Conservation (phyloP, 1,284 basidiomycete species). For the Xanthoconium separans region DNA sequence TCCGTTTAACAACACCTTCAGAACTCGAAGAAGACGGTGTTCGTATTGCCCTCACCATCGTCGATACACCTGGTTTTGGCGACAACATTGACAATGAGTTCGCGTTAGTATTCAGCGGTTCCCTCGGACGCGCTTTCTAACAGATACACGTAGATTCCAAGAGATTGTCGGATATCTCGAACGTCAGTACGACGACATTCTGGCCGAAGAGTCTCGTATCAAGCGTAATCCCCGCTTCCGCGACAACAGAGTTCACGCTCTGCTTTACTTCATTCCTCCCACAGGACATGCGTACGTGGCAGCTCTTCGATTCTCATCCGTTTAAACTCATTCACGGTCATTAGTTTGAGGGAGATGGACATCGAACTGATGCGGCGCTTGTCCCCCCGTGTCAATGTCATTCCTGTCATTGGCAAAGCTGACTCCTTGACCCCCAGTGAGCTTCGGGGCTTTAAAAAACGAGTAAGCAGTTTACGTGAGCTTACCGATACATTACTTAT, state of each 20-base stretch:
- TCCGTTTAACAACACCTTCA: slow-evolving; percentile 30
- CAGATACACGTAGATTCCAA: slow-evolving; percentile 65
- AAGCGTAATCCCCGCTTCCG: slow-evolving; percentile 99
- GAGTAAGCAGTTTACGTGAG: slow-evolving; percentile 52
- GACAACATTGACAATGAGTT: slow-evolving; percentile 99
- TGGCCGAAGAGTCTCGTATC: slow-evolving; percentile 98
- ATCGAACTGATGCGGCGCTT: slow-evolving; percentile 98
- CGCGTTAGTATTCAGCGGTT: slow-evolving; percentile 61
- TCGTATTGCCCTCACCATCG: slow-evolving; percentile 96
- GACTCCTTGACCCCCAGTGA: slow-evolving; percentile 93
- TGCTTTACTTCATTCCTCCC: slow-evolving; percentile 98
- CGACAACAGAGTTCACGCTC: slow-evolving; percentile 94
- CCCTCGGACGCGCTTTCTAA: slow-evolving; percentile 11
- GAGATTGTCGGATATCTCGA: slow-evolving; percentile 98
- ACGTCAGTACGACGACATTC: slow-evolving; percentile 98
- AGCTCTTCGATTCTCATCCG: background rate
- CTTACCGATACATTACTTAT: slow-evolving; percentile 9
- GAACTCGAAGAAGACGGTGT: slow-evolving; percentile 99
- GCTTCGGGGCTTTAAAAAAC: slow-evolving; percentile 93
- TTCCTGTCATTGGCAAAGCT: slow-evolving; percentile 97
- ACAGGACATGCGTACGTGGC: slow-evolving; percentile 70
- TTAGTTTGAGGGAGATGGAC: slow-evolving; percentile 94
- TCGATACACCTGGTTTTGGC: slow-evolving; percentile 98
- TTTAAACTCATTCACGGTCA: background rate
- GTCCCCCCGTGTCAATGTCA: slow-evolving; percentile 97